Evolutionary conservation across 179 eudicot genomes (phyloP), one percentile per base, ranked within the genome.

Genomic region (Silene coronaria): DNA sequence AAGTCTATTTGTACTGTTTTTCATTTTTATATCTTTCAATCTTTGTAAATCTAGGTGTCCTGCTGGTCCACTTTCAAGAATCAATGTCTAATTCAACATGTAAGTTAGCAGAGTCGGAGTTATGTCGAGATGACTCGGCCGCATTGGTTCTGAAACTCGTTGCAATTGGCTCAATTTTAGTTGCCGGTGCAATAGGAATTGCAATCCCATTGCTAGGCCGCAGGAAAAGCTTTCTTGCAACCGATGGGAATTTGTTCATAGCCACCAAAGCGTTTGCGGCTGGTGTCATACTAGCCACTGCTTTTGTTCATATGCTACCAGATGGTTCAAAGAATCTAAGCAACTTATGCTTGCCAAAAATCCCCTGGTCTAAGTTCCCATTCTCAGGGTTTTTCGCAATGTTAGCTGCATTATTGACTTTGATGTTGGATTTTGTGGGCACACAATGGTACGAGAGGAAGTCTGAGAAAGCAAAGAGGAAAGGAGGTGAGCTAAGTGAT

Each of bases 211-310:
- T 81, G 26, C 51, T 85, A 19, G 88, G 87, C 1, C 79, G 82
- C 16, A 61, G 57, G 61, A 73, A 83, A 34, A 76, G 86, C 24
- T 81, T 78, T 36, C 80, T 85, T 4, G 81, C 84, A 0, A 76
- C 88, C 0, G 85, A 85, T 45, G 85, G 85, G 27, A 84, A 87
- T 30, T 62, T 87, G 16, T 87, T 87, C 68, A 83, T 85, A 2
- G 84, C 86, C 14, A 77, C 86, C 0, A 87, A 87, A 53, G 90
- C 90, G 8, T 82, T 87, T 46, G 87, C 90, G 6, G 90, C 90
- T 3, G 90, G 88, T 30, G 90, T 87, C 0, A 87, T 87, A 17
- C 80, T 87, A 5, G 90, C 90, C 51, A 87, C 90, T 0, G 90
- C 88, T 26, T 87, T 87, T 38, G 90, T 87, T 26, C 90, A 87